Evolutionary conservation across 2,329 filamentous ascomycete genomes (phyloP).

Genomic region (Botrytis cinerea): DNA sequence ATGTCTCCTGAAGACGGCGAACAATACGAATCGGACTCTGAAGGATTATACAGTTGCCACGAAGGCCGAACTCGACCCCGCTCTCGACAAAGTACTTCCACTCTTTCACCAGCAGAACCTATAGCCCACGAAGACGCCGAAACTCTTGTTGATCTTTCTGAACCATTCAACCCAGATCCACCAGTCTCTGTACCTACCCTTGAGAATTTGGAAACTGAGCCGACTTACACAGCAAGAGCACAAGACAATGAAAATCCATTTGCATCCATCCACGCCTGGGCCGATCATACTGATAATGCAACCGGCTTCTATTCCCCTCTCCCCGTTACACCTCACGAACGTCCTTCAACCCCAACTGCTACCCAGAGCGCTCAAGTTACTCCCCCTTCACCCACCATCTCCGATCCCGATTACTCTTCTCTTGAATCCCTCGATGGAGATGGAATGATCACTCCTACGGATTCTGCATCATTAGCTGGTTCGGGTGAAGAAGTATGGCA

Average conservation of each 20-base stretch:
- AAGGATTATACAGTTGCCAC: constrained; percentile 43
- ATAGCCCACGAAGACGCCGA: constrained; percentile 26
- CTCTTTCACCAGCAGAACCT: constrained; percentile 26
- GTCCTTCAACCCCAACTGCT: constrained; percentile 39
- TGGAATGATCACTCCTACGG: constrained; percentile 59
- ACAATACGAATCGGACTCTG: constrained; percentile 60
- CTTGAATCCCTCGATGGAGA: constrained; percentile 44
- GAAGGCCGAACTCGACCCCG: constrained; percentile 29
- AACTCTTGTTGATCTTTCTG: constrained; percentile 39
- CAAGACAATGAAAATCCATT: constrained; percentile 54
- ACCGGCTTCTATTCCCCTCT: constrained; percentile 61
- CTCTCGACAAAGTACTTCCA: constrained; percentile 30
- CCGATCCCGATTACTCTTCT: constrained; percentile 31
- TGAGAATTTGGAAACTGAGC: constrained; percentile 32
- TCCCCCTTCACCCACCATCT: constrained; percentile 34
- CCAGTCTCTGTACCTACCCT: constrained; percentile 35
- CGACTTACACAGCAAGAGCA: constrained; percentile 53
- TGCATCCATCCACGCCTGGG: constrained; percentile 66
- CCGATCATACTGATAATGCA: constrained; percentile 45
- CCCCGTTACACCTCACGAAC: constrained; percentile 47
- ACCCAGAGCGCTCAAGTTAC: constrained; percentile 24
- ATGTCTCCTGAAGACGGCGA: constrained; percentile 33
- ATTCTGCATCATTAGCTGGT: constrained; percentile 57
- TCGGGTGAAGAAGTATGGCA: constrained; percentile 49
- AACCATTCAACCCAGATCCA: constrained; percentile 33